A percentile compares a stretch with the other conserved stretches of the same genome.
Conservation (phyloP, 805 yeast species). For the Candida silvicultrix region DNA sequence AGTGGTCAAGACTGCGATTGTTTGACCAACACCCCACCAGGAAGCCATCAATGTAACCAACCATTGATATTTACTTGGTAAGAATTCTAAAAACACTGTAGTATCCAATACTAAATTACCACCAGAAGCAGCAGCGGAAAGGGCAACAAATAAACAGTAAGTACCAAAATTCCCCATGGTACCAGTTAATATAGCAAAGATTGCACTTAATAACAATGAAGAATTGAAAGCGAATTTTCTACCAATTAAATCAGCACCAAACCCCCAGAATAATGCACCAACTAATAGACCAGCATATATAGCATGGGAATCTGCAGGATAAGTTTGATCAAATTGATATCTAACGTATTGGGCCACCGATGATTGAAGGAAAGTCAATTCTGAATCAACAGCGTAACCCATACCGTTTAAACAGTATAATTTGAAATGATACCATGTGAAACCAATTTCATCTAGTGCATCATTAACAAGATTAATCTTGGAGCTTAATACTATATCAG, state of each 20-base stretch:
- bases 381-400: constrained; percentile 47
- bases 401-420: constrained; percentile 41
- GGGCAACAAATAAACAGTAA: constrained; percentile 39
- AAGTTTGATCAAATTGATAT: constrained; percentile 36
- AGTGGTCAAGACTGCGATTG: constrained; percentile 38
- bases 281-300: constrained; percentile 40
- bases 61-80: constrained; percentile 44
- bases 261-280: constrained; percentile 47
- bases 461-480: constrained; percentile 41
- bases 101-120: constrained; percentile 48
- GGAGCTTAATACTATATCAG: constrained; percentile 22
- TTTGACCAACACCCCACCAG: constrained; percentile 56
- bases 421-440: constrained; percentile 45
- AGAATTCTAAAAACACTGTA: constrained; percentile 40
- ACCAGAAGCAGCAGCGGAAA: constrained; percentile 40
- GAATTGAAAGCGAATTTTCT: constrained; percentile 41
- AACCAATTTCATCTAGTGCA: constrained; percentile 55
- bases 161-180: constrained; percentile 40
- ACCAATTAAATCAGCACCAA: constrained; percentile 45
- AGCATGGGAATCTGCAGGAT: constrained; percentile 36
- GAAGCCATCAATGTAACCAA: constrained; percentile 43
- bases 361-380: constrained; percentile 38
- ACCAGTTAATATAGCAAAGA: constrained; percentile 42
- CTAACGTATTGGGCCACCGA: constrained; percentile 38
- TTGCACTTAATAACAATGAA: constrained; percentile 36